Base-by-base conservation (phyloP, 176 grass and related monocot genomes). In the Ensete ventricosum region DNA sequence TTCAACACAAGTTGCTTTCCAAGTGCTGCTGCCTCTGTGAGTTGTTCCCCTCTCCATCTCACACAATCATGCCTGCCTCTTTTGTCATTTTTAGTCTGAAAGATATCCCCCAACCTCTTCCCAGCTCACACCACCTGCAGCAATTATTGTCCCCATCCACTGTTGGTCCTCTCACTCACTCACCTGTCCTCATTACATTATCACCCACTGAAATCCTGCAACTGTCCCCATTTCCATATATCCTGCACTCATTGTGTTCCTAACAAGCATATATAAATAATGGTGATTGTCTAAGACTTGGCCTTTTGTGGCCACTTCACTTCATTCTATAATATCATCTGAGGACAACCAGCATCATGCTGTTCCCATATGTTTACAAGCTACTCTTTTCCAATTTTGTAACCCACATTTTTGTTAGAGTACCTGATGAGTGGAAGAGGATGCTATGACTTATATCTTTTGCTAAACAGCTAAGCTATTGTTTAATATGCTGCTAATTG, bases 31-130 rank as follows among this genome's bases (percentile, higher is more conserved):
- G 34, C 67, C 67, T 11, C 51, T 70, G 67, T 43, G 19, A 70
- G 67, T 51, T 50, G 67, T 70, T 70, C 43, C 48, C 20, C 67
- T 70, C 67, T 70, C 67, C 67, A 19, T 69, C 20, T 9, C 67
- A 69, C 14, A 9, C 67, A 69, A 50, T 70, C 67, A 51, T 70
- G 67, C 11, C 67, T 70, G 16, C 34, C 67, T 70, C 67, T 70
- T 52, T 70, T 51, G 67, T 70, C 48, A 52, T 50, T 49, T 70
- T 70, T 50, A 70, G 67, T 70, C 16, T 70, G 67, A 70, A 70
- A 70, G 67, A 70, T n/a, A 70, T 51, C 67, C 48, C 29, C 67
- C 43, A 51, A 70, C 67, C 23, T 26, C 63, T 22, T 26, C n/a
- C 57, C n/a, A n/a, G 14, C 57, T n/a, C 17, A 60, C 57, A 60